phyloP scores from a whole-genome alignment of 805 yeast genomes.

The Jamesozyma jinghongensis region DNA sequence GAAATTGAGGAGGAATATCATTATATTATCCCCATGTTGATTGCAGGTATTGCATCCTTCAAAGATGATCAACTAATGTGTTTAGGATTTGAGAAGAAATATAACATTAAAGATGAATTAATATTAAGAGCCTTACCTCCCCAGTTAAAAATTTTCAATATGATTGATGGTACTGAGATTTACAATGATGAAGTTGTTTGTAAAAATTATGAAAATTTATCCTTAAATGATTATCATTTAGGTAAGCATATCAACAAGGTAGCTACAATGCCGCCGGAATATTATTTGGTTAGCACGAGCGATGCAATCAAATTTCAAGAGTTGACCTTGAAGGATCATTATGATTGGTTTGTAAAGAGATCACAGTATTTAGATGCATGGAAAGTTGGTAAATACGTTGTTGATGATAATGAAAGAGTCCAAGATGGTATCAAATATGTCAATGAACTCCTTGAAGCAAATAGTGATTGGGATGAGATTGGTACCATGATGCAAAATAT shows the following conservation, averaged over 20 bases:
- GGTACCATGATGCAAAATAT: slow-evolving; percentile 11
- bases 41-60: slow-evolving; percentile 73
- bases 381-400: slow-evolving; percentile 56
- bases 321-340: slow-evolving; percentile 57
- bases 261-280: slow-evolving; percentile 32
- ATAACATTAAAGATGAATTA: slow-evolving; percentile 23
- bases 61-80: slow-evolving; percentile 58
- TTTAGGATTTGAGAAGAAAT: slow-evolving; percentile 18
- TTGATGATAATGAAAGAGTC: slow-evolving; percentile 42
- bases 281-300: slow-evolving; percentile 66
- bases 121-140: slow-evolving; percentile 45
- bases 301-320: slow-evolving; percentile 75
- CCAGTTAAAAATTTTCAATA: slow-evolving; percentile 62
- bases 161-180: slow-evolving; percentile 57
- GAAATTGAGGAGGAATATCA: slow-evolving; percentile 31
- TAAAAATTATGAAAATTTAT: slow-evolving; percentile 46
- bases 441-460: slow-evolving; percentile 32
- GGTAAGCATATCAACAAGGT: slow-evolving; percentile 40
- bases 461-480: slow-evolving; percentile 48
- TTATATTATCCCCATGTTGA: slow-evolving; percentile 38
- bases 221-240: slow-evolving; percentile 73
- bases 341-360: slow-evolving; percentile 59
- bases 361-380: slow-evolving; percentile 61
- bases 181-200: slow-evolving; percentile 73
- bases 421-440: slow-evolving; percentile 49